Conservation (phyloP, 768 basidiomycete species). For the Suillus decipiens region DNA sequence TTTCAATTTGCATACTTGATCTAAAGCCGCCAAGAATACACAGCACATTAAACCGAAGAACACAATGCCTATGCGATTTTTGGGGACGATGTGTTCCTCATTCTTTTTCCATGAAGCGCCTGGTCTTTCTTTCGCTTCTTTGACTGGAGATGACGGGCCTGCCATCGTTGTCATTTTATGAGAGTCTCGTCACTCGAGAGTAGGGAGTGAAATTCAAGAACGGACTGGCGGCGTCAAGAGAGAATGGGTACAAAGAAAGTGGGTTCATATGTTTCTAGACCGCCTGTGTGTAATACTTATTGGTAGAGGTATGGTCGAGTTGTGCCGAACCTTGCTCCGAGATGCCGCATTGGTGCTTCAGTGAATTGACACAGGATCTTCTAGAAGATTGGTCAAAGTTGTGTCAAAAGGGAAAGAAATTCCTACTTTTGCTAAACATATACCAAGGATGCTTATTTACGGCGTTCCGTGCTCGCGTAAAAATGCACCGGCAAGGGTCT, state of each 20-base stretch:
- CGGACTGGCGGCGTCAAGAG: neutral
- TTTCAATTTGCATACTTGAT: constrained; percentile 35
- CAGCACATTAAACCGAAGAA: constrained; percentile 46
- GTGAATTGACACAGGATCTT: neutral
- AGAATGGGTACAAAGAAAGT: neutral
- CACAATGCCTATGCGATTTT: constrained; percentile 43
- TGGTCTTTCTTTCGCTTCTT: constrained; percentile 20
- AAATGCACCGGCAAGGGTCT: neutral
- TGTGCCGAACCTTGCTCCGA: neutral
- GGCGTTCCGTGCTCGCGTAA: neutral
- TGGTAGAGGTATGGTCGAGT: neutral
- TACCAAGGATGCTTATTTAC: neutral
- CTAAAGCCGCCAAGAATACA: constrained; percentile 49
- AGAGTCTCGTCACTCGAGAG: neutral
- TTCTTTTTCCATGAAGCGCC: constrained; percentile 39
- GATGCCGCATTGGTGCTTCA: neutral
- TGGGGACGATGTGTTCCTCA: constrained; percentile 45
- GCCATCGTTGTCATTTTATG: constrained; percentile 1
- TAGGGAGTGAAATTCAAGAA: neutral
- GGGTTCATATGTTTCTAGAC: neutral
- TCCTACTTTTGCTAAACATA: neutral
- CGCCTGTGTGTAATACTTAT: neutral
- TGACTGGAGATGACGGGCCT: constrained; percentile 3
- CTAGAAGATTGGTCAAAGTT: neutral
- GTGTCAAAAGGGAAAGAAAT: neutral